These are phyloP conservation scores for Acanthamoeba triangularis DNA, from an alignment of 208 protist genomes.

Conservation along the genomic window DNA sequence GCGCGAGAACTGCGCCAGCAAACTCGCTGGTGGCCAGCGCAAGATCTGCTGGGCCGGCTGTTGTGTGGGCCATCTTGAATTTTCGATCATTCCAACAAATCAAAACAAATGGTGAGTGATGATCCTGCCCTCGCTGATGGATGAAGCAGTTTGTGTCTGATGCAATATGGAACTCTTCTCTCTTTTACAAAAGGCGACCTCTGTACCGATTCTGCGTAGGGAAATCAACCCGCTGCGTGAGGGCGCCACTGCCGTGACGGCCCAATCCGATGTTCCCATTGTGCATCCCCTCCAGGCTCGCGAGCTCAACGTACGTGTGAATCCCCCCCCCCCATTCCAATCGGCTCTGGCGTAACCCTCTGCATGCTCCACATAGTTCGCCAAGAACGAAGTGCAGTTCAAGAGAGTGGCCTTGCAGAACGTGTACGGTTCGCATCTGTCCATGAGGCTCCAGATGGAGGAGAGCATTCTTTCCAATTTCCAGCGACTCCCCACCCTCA, in stretches of 20 bases:
- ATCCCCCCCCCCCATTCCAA: neutral
- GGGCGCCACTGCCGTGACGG: neutral
- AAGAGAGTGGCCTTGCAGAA: conserved; percentile 46
- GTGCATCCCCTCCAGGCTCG: conserved; percentile 29
- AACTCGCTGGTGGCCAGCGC: neutral
- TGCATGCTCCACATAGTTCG: neutral
- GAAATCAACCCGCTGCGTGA: conserved; percentile 23
- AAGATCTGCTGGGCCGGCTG: neutral
- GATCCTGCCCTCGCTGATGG: neutral
- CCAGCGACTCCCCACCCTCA: conserved; percentile 51
- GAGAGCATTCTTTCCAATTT: conserved; percentile 39
- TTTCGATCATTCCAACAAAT: neutral
- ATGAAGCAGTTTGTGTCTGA: neutral
- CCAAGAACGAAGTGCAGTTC: conserved; percentile 57
- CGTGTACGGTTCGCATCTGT: conserved; percentile 11
- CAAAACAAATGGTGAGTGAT: neutral
- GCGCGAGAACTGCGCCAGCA: neutral
- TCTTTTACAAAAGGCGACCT: neutral
- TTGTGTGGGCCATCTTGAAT: neutral
- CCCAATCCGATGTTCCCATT: conserved; percentile 11
- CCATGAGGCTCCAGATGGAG: conserved; percentile 46
- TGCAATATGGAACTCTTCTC: neutral
- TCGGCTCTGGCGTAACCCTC: neutral
- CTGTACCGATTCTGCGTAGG: conserved; percentile 39
- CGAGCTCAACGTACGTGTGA: neutral